These are phyloP conservation scores for Lophiostoma macrostomum DNA, from an alignment of 495 filamentous ascomycete genomes.

Conservation along the genomic window DNA sequence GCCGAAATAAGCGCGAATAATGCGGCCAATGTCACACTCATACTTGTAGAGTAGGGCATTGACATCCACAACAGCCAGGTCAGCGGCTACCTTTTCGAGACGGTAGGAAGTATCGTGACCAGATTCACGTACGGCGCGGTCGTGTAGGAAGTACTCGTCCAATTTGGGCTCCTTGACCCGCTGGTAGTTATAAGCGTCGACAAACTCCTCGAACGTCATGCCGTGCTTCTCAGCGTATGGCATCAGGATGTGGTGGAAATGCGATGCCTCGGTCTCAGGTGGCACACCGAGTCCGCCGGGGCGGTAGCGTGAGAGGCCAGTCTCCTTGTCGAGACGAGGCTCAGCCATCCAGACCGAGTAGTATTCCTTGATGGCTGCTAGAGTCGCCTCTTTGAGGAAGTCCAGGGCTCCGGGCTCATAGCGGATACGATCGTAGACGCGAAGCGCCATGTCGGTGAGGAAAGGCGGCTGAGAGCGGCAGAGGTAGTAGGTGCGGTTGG, in stretches of 20 bases:
- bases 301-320: conserved; percentile 86
- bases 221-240: conserved; percentile 84
- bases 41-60: conserved; percentile 95
- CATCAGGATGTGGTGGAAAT: conserved; percentile 81
- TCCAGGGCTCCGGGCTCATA: conserved; percentile 71
- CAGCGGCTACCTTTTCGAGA: conserved; percentile 78
- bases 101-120: conserved; percentile 96
- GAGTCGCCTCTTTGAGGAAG: conserved; percentile 71
- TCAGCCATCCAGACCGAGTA: conserved; percentile 81
- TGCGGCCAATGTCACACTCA: conserved; percentile 82
- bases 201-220: conserved; percentile 77
- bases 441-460: conserved; percentile 92
- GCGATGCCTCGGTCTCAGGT: conserved; percentile 85
- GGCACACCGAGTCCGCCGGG: conserved; percentile 88
- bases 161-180: conserved; percentile 79
- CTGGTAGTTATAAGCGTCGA: conserved; percentile 76
- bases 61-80: conserved; percentile 89
- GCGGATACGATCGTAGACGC: conserved; percentile 83
- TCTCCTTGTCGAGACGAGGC: conserved; percentile 73
- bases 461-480: conserved; percentile 93
- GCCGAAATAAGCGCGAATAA: conserved; percentile 76
- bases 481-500: conserved; percentile 93
- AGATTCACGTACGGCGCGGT: conserved; percentile 91
- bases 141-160: conserved; percentile 93
- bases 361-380: conserved; percentile 97